These are phyloP conservation scores for Ceratocystis cubensis DNA, from an alignment of 2,329 filamentous ascomycete genomes.

Conservation along the genomic window DNA sequence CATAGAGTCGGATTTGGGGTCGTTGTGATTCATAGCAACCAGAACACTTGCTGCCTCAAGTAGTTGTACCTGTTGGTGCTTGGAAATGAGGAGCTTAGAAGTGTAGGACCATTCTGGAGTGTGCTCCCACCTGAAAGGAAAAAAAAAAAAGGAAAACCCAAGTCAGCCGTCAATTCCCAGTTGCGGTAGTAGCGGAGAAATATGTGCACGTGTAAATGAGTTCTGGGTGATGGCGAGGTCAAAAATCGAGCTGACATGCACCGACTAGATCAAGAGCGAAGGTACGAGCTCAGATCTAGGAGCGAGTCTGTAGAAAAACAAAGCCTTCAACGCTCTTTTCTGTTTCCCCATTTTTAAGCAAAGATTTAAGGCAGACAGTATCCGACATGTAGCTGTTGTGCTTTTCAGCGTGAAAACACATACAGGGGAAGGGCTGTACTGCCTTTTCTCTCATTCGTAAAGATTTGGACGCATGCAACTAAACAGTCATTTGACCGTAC, in stretches of 20 bases:
- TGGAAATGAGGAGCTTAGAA: conserved; percentile 95
- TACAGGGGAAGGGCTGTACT: conserved; percentile 1
- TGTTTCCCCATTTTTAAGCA: not conserved
- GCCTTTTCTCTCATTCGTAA: not conserved
- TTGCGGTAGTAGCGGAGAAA: conserved; percentile 21
- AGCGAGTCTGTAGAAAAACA: not conserved
- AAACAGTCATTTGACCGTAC: not conserved
- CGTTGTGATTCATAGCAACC: conserved; percentile 64
- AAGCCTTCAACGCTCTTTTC: not conserved
- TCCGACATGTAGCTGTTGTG: conserved; percentile 4
- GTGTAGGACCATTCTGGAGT: conserved; percentile 96
- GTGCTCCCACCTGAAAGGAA: conserved; percentile 80
- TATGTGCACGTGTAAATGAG: not conserved
- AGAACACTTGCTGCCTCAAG: conserved; percentile 94
- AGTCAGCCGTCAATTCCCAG: conserved; percentile 29
- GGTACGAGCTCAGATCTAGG: not conserved
- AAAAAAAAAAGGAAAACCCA: conserved; percentile 28
- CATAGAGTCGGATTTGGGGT: conserved; percentile 33
- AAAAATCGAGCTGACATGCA: not conserved
- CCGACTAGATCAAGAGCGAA: not conserved
- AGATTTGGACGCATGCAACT: not conserved
- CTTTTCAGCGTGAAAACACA: not conserved
- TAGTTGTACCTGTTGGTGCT: conserved; percentile 97
- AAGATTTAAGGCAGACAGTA: conserved; percentile 4
- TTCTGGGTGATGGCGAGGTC: not conserved